A percentile compares a stretch with the other conserved stretches of the same genome.
These are phyloP conservation scores for Chlorella sp. DNA, from an alignment of 139 green algal genomes.

Conservation along the genomic window DNA sequence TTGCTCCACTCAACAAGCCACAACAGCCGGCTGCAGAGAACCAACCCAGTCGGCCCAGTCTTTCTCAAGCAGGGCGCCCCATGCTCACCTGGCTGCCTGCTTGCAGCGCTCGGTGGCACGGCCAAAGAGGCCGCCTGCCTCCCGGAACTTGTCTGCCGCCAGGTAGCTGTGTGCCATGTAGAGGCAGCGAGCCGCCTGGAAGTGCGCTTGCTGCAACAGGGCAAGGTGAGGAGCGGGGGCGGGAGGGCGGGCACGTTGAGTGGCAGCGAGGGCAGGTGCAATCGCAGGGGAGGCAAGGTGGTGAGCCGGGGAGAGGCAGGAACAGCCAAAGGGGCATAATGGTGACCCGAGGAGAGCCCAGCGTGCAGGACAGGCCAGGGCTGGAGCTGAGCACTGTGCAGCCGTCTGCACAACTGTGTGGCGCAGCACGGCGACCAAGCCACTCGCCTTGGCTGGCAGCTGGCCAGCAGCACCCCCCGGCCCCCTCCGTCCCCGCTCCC, in stretches of 20 bases:
- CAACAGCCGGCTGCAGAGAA: no score
- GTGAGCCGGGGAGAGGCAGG: background rate
- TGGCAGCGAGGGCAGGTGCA: background rate
- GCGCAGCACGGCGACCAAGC: no score
- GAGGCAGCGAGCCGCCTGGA: conserved; percentile 56
- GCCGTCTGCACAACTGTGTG: no score
- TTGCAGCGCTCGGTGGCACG: conserved; percentile 42
- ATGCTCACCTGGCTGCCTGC: conserved; percentile 23
- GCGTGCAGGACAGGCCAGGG: background rate
- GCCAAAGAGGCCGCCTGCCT: conserved; percentile 74
- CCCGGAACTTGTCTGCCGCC: conserved; percentile 44
- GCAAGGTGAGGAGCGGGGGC: background rate
- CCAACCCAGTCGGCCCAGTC: no score
- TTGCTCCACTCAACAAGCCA: no score
- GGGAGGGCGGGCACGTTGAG: background rate
- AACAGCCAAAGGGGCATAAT: background rate
- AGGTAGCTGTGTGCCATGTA: conserved; percentile 69
- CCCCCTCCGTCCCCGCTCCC: no score
- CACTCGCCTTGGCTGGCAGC: no score
- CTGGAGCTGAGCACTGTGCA: no score
- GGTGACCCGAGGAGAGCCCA: background rate
- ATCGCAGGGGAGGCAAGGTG: no score
- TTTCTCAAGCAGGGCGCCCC: no score
- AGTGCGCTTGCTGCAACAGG: conserved; percentile 48
- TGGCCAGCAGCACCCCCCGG: no score